phyloP scores from a whole-genome alignment of 306 rosid species.

The Argentina anserina region DNA sequence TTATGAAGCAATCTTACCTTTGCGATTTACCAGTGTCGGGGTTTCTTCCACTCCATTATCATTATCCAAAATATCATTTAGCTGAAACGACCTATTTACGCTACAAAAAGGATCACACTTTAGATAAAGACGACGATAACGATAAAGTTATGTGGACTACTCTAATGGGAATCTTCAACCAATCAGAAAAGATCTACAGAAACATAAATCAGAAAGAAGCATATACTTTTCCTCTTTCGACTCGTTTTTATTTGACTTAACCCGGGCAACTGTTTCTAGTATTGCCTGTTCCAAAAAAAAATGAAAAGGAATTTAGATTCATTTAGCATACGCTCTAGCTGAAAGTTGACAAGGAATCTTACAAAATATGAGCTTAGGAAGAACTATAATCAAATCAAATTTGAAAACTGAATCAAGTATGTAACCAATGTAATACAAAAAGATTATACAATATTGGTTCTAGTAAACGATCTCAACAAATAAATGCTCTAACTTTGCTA shows the following conservation, averaged over 20 bases:
- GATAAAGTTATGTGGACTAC: slow-evolving; percentile 11
- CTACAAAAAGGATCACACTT: slow-evolving; percentile 6
- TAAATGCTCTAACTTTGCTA: neutral
- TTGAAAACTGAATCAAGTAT: neutral
- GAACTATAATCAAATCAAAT: slow-evolving; percentile 18
- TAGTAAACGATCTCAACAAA: neutral
- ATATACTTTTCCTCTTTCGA: slow-evolving; percentile 90
- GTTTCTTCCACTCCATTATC: slow-evolving; percentile 90
- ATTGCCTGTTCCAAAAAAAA: slow-evolving; percentile 74
- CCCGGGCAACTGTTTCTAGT: slow-evolving; percentile 97
- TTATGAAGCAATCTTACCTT: slow-evolving; percentile 49
- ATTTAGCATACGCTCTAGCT: slow-evolving; percentile 21
- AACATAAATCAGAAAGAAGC: slow-evolving; percentile 33
- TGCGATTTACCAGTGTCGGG: slow-evolving; percentile 88
- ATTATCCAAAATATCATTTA: slow-evolving; percentile 70
- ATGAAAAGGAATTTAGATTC: neutral
- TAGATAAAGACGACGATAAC: neutral
- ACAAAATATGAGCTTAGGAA: neutral
- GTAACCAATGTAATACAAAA: slow-evolving; percentile 4
- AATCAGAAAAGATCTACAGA: slow-evolving; percentile 13
- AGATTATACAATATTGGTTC: neutral
- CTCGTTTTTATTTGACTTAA: slow-evolving; percentile 91
- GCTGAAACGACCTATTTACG: slow-evolving; percentile 66
- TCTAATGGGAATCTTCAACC: slow-evolving; percentile 10
- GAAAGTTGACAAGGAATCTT: neutral